Conservation (phyloP, 2,329 filamentous ascomycete genomes). For the Lachnum nothofagi region DNA sequence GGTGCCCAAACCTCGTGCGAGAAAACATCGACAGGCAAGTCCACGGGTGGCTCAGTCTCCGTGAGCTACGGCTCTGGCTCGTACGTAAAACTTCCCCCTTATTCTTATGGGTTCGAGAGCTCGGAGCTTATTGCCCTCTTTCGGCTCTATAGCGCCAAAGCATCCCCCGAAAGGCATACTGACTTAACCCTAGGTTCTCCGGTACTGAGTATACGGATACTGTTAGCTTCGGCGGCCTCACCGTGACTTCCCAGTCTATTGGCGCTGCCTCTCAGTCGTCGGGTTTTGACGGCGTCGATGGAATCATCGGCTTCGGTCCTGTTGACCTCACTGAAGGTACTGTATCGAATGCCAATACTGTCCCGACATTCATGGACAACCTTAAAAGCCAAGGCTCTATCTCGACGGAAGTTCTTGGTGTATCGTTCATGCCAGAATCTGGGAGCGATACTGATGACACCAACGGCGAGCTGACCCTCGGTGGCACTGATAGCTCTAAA, state of each 20-base stretch:
- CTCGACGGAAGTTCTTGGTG: slow-evolving; percentile 28
- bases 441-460: slow-evolving; percentile 38
- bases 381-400: slow-evolving; percentile 29
- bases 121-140: no score
- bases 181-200: no score
- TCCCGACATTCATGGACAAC: slow-evolving; percentile 31
- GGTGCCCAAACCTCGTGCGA: slow-evolving; percentile 15
- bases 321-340: slow-evolving; percentile 26
- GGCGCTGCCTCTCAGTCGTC: slow-evolving; percentile 12
- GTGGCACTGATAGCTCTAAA: slow-evolving; percentile 58
- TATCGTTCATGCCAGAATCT: slow-evolving; percentile 28
- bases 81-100: no score
- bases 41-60: slow-evolving; percentile 23
- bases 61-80: slow-evolving; percentile 29
- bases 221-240: slow-evolving; percentile 32
- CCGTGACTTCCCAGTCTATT: slow-evolving; percentile 18
- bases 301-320: slow-evolving; percentile 26
- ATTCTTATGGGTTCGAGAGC: no score
- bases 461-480: slow-evolving; percentile 72
- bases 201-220: slow-evolving; percentile 29
- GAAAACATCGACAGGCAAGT: slow-evolving; percentile 20
- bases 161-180: no score
- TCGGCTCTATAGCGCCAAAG: no score
- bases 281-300: slow-evolving; percentile 16
- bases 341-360: slow-evolving; percentile 23